These are phyloP conservation scores for Colletotrichum eleusines DNA, from an alignment of 2,329 filamentous ascomycete genomes.

Conservation along the genomic window DNA sequence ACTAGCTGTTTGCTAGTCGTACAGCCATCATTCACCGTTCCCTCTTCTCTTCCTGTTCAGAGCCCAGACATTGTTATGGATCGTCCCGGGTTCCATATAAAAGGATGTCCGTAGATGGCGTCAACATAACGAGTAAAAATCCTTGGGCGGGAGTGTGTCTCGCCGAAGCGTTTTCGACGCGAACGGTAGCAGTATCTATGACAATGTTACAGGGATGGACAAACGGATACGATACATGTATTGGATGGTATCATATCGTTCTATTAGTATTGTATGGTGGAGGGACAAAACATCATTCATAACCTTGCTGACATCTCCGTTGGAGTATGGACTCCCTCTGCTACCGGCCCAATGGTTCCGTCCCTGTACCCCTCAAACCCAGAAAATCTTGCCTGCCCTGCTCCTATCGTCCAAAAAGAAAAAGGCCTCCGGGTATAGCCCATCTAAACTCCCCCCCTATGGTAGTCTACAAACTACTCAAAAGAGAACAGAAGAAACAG, in stretches of 20 bases:
- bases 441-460: conserved; percentile 3
- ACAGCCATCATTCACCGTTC: too few relatives aligned
- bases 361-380: not conserved
- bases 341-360: not conserved
- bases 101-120: not conserved
- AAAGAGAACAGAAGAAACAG: not conserved
- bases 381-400: not conserved
- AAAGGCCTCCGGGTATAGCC: conserved; percentile 23
- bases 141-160: not conserved
- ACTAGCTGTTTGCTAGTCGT: not conserved
- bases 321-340: not conserved
- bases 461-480: not conserved
- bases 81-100: not conserved
- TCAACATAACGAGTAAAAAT: not conserved
- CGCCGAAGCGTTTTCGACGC: not conserved
- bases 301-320: not conserved
- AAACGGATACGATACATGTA: not conserved
- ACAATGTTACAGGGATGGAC: too few relatives aligned
- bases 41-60: too few relatives aligned
- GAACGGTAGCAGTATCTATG: too few relatives aligned
- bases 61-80: not conserved
- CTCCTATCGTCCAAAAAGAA: not conserved
- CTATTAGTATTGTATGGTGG: not conserved
- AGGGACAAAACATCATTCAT: conserved; percentile 3
- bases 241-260: not conserved